Conservation (phyloP, 2,329 filamentous ascomycete species). For the Teratosphaeria gauchensis region DNA sequence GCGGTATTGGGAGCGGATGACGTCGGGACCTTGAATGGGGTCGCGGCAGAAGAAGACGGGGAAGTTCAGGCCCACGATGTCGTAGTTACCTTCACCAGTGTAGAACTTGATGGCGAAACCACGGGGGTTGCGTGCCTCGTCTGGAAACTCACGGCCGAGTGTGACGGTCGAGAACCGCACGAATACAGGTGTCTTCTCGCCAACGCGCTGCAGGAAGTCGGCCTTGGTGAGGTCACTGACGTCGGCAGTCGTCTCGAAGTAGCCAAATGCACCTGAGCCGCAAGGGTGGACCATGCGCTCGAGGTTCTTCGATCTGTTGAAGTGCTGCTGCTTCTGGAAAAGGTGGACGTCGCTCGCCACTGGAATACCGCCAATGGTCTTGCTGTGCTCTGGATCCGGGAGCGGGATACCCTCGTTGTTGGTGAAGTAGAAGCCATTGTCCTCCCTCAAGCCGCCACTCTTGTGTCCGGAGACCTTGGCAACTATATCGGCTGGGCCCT, state of each 20-base stretch:
- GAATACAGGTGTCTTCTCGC: slow-evolving; percentile 36
- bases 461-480: slow-evolving; percentile 42
- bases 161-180: slow-evolving; percentile 39
- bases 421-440: slow-evolving; percentile 45
- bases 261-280: slow-evolving; percentile 37
- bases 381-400: slow-evolving; percentile 42
- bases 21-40: slow-evolving; percentile 21
- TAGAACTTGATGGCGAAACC: slow-evolving; percentile 44
- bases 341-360: slow-evolving; percentile 43
- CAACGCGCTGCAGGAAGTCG: slow-evolving; percentile 30
- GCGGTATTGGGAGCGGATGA: slow-evolving; percentile 39
- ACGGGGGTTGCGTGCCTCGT: slow-evolving; percentile 37
- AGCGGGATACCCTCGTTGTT: slow-evolving; percentile 46
- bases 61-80: slow-evolving; percentile 41
- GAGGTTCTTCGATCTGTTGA: slow-evolving; percentile 45
- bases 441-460: slow-evolving; percentile 37
- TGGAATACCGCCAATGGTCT: slow-evolving; percentile 44
- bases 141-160: slow-evolving; percentile 34
- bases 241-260: slow-evolving; percentile 36
- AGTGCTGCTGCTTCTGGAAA: slow-evolving; percentile 47
- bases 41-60: slow-evolving; percentile 39
- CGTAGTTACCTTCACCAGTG: slow-evolving; percentile 39
- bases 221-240: slow-evolving; percentile 31
- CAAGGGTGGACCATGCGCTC: slow-evolving; percentile 33
- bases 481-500: slow-evolving; percentile 44